Evolutionary conservation across 768 basidiomycete genomes (phyloP).

Genomic region (Xerocomellus intermedius): DNA sequence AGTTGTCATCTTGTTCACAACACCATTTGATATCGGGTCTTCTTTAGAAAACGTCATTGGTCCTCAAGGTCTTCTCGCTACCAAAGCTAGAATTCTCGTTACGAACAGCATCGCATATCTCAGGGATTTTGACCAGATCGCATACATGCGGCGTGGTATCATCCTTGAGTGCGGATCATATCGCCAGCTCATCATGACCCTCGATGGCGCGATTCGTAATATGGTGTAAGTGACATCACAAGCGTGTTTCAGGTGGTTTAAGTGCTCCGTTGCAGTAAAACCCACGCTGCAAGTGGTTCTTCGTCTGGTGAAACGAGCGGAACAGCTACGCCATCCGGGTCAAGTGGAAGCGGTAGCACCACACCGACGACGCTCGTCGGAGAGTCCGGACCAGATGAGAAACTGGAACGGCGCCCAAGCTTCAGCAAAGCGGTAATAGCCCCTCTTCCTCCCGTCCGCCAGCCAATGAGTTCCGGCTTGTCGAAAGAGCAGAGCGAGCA

Average conservation of each 20-base stretch:
- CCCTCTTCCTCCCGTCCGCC: constrained; percentile 37
- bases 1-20: background rate
- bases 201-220: constrained; percentile 66
- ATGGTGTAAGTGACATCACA: constrained; percentile 55
- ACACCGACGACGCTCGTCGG: constrained; percentile 25
- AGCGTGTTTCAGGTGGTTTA: background rate
- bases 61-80: constrained; percentile 73
- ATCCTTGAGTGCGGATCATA: constrained; percentile 78
- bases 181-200: constrained; percentile 53
- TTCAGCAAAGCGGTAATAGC: constrained; percentile 57
- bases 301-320: constrained; percentile 44
- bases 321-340: constrained; percentile 45
- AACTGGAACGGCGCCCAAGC: constrained; percentile 52
- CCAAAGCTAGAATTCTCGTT: constrained; percentile 80
- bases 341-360: constrained; percentile 23
- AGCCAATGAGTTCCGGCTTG: constrained; percentile 43
- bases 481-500: constrained; percentile 73
- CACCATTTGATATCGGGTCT: constrained; percentile 3
- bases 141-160: constrained; percentile 77
- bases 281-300: constrained; percentile 41
- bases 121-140: constrained; percentile 67
- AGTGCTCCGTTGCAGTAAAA: constrained; percentile 31
- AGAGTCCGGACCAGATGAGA: constrained; percentile 46
- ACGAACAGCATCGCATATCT: constrained; percentile 88
- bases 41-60: constrained; percentile 77